Base-by-base conservation (phyloP, 495 filamentous ascomycete species). In the Trichocladium antarcticum region DNA sequence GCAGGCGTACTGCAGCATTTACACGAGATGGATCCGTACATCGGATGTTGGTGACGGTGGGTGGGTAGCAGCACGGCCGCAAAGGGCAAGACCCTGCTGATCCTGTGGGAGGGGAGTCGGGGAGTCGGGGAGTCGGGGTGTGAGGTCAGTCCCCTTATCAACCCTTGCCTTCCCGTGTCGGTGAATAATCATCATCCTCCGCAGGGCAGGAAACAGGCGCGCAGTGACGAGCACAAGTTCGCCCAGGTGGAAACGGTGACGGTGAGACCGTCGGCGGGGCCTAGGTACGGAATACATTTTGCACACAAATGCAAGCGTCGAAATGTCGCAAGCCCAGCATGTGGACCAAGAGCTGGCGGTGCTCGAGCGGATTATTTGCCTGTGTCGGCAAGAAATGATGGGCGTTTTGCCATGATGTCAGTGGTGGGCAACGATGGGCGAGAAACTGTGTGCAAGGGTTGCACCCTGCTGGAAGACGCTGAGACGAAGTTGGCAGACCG, bases 21-120 rank as follows among this genome's bases (percentile, higher is more conserved):
- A n/a, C n/a, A n/a, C 5, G 36, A 22, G 27, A 4, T 15, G 21
- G 31, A 9, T 37, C 32, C 43, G 37, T 38, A 54, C 42, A 57
- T 50, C 47, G 28, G 17, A 43, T 15, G 38, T 29, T 16, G 34
- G 15, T 46, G 32, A 54, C 32, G 47, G 50, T n/a, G n/a, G 44
- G 19, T 28, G 34, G 31, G 22, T 31, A 15, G 36, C 5, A 21
- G n/a, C 40, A 21, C 7, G n/a, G 38, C 49, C 8, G 28, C 24
- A 39, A 59, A 31, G 14, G 58, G 57, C 56, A 63, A 66, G 65
- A 66, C 65, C 65, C 65, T 66, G 61, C 59, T 51, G 65, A 65
- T 68, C 65, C 28, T 37, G 53, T 47, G 34, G 34, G 37, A 46
- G 11, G 10, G 9, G 37, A 40, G 44, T 47, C 44, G 35, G 42